phyloP scores from a whole-genome alignment of 1,139 yeast species.

The Taiozyma onychis region DNA sequence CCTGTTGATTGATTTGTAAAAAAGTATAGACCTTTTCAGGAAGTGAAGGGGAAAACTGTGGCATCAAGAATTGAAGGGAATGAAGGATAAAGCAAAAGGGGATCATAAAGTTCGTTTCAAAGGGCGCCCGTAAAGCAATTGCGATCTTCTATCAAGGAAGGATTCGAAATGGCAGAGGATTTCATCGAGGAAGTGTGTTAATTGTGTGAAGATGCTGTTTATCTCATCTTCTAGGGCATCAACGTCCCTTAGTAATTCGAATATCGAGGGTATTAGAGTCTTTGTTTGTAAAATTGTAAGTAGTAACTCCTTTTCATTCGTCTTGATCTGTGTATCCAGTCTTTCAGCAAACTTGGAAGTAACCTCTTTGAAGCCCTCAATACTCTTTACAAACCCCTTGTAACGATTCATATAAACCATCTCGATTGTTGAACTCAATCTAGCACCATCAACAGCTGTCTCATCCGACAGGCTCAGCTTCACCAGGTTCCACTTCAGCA shows the following conservation, averaged over 20 bases:
- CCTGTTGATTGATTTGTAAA: neutral
- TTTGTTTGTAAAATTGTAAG: conserved; percentile 4
- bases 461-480: neutral
- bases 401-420: conserved; percentile 5
- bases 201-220: conserved; percentile 4
- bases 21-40: no score
- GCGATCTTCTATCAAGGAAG: neutral
- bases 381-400: conserved; percentile 2
- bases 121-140: neutral
- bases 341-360: conserved; percentile 8
- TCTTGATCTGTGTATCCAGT: conserved; percentile 6
- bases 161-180: conserved; percentile 1
- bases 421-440: conserved; percentile 3
- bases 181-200: conserved; percentile 6
- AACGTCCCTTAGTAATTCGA: conserved; percentile 10
- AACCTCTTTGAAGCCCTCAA: conserved; percentile 7
- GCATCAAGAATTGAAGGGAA: neutral
- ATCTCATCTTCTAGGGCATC: conserved; percentile 11
- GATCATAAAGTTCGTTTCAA: neutral
- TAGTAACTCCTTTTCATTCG: conserved; percentile 9
- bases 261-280: conserved; percentile 5
- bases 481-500: conserved; percentile 3
- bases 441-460: neutral
- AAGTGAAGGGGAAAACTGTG: neutral
- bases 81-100: neutral